These are phyloP conservation scores for Thermoascus crustaceus DNA, from an alignment of 2,329 filamentous ascomycete species.

Conservation along the genomic window DNA sequence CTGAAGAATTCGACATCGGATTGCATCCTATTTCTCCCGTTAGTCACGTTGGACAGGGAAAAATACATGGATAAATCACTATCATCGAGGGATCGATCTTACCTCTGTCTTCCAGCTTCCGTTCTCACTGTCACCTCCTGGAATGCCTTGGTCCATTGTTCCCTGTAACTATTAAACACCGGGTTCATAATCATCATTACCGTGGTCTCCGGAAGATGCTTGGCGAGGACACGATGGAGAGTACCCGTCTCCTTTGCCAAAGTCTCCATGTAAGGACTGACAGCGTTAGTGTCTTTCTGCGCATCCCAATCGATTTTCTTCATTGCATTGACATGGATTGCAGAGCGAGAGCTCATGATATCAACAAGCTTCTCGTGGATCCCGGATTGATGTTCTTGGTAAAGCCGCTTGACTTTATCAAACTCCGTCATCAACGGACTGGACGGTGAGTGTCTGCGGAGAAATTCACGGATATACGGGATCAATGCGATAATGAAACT, in stretches of 20 bases:
- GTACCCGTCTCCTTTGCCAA: slow-evolving; percentile 78
- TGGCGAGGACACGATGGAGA: slow-evolving; percentile 72
- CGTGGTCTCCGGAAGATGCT: slow-evolving; percentile 68
- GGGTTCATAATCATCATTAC: slow-evolving; percentile 77
- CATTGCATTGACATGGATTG: slow-evolving; percentile 65
- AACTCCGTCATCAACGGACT: slow-evolving; percentile 66
- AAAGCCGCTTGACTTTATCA: slow-evolving; percentile 73
- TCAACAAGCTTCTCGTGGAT: slow-evolving; percentile 91
- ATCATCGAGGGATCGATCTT: slow-evolving; percentile 29
- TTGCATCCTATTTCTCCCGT: slow-evolving; percentile 54
- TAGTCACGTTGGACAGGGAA: slow-evolving; percentile 4
- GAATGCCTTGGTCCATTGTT: slow-evolving; percentile 67
- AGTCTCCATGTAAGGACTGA: slow-evolving; percentile 75
- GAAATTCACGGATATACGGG: slow-evolving; percentile 84
- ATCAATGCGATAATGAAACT: slow-evolving; percentile 81
- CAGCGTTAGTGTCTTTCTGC: slow-evolving; percentile 35
- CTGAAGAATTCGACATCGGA: slow-evolving; percentile 68
- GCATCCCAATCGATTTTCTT: slow-evolving; percentile 67
- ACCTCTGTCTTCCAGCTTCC: slow-evolving; percentile 63
- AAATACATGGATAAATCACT: slow-evolving; percentile 14
- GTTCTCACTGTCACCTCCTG: slow-evolving; percentile 57
- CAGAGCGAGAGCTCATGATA: slow-evolving; percentile 75
- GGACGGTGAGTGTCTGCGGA: slow-evolving; percentile 62
- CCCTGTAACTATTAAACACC: slow-evolving; percentile 73
- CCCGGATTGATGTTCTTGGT: slow-evolving; percentile 81